These are phyloP conservation scores for Scleroderma citrinum DNA, from an alignment of 768 basidiomycete genomes.

Conservation along the genomic window DNA sequence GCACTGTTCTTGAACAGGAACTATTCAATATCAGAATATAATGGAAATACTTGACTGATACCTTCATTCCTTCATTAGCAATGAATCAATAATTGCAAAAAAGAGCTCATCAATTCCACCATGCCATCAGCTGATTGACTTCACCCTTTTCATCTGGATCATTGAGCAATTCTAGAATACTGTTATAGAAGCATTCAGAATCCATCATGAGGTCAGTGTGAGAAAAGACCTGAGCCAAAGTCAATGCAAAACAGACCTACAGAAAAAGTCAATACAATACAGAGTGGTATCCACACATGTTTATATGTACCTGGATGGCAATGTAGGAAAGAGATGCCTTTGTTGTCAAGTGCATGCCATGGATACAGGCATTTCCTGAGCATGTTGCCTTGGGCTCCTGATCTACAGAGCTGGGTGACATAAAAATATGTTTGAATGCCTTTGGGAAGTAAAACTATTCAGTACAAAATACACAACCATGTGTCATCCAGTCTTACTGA, in stretches of 20 bases:
- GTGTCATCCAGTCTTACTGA: too few relatives aligned
- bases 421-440: constrained; percentile 28
- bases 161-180: constrained; percentile 15
- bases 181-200: constrained; percentile 20
- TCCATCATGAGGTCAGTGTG: constrained; percentile 15
- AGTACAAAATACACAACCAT: too few relatives aligned
- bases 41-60: constrained; percentile 8
- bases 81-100: neutral
- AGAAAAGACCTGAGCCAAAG: constrained; percentile 12
- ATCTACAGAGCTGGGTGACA: constrained; percentile 25
- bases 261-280: neutral
- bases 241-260: constrained; percentile 14
- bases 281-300: neutral
- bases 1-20: constrained; percentile 5
- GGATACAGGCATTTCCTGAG: constrained; percentile 17
- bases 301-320: constrained; percentile 10
- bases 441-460: neutral
- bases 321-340: constrained; percentile 16
- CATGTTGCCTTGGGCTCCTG: constrained; percentile 21
- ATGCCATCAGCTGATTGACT: constrained; percentile 10
- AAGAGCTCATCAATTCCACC: constrained; percentile 15
- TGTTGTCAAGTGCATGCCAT: constrained; percentile 11
- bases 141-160: constrained; percentile 16
- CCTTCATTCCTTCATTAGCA: neutral
- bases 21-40: neutral